Percentiles rank a stretch among this genome's conserved stretches.
These are phyloP conservation scores for Exobasidium rhododendri DNA, from an alignment of 1,284 basidiomycete genomes.

Conservation along the genomic window DNA sequence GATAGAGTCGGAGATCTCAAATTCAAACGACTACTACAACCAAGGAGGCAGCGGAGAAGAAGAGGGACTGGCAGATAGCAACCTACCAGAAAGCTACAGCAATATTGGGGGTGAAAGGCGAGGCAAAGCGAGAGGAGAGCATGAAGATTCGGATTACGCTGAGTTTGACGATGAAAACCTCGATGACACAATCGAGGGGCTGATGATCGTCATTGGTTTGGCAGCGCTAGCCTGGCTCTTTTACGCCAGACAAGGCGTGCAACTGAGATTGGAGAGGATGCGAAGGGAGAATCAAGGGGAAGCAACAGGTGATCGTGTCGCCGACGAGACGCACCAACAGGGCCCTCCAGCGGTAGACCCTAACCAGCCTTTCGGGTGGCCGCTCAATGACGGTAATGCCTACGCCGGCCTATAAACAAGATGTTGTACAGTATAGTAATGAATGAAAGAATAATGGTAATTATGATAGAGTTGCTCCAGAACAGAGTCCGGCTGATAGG, in stretches of 20 bases:
- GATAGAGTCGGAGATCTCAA: not conserved
- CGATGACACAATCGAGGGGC: conserved; percentile 43
- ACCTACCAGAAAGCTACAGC: conserved; percentile 17
- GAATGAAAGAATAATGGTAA: not conserved
- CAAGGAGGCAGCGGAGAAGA: conserved; percentile 2
- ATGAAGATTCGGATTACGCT: conserved; percentile 13
- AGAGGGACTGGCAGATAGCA: conserved; percentile 13
- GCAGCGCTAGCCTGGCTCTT: conserved; percentile 39
- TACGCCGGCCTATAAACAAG: conserved; percentile 11
- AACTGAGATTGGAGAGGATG: conserved; percentile 33
- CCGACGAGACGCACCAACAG: not conserved
- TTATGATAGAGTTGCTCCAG: not conserved
- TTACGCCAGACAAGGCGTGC: conserved; percentile 36
- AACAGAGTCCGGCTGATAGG: not conserved
- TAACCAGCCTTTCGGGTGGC: conserved; percentile 13
- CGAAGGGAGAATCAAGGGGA: conserved; percentile 16
- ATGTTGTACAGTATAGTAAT: not conserved
- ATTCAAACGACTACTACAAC: not conserved
- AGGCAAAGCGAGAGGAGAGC: conserved; percentile 23
- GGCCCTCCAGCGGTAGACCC: conserved; percentile 7
- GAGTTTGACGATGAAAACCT: conserved; percentile 20
- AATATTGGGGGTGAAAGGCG: conserved; percentile 7
- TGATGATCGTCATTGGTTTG: conserved; percentile 35
- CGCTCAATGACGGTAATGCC: conserved; percentile 9
- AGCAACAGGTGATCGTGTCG: conserved; percentile 7